A percentile compares a stretch with the other conserved stretches of the same genome.
phyloP scores from a whole-genome alignment of 139 green algal genomes.

The Volvox reticuliferus region DNA sequence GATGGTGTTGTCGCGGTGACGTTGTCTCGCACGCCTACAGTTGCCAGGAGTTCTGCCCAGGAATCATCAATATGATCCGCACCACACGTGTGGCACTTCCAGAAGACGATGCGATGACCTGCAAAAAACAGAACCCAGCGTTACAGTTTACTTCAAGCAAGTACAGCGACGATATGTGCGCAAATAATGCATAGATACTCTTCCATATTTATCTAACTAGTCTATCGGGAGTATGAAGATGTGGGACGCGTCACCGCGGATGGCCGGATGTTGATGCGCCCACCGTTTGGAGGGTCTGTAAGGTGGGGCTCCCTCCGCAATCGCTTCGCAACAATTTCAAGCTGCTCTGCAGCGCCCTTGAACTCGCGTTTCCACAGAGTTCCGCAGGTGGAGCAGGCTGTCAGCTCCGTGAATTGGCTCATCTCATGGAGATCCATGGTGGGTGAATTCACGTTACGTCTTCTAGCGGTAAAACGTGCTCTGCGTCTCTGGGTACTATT shows the following conservation, averaged over 20 bases:
- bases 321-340: slow-evolving; percentile 30
- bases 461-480: no score
- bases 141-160: background rate
- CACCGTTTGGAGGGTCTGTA: slow-evolving; percentile 31
- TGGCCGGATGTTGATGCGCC: background rate
- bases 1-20: background rate
- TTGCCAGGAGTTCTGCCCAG: slow-evolving; percentile 11
- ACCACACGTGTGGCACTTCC: slow-evolving; percentile 36
- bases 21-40: slow-evolving; percentile 15
- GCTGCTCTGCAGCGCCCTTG: background rate
- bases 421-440: background rate
- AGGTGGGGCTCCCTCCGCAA: slow-evolving; percentile 3
- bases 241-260: no score
- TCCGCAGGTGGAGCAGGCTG: slow-evolving; percentile 19
- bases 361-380: slow-evolving; percentile 33
- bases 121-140: background rate
- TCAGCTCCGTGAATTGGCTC: slow-evolving; percentile 17
- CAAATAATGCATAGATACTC: background rate
- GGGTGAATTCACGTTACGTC: background rate
- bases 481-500: no score
- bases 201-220: no score
- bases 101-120: slow-evolving; percentile 38
- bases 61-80: slow-evolving; percentile 32
- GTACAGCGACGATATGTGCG: background rate
- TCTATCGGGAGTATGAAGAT: no score